Base-by-base conservation (phyloP, 108 stramenopile species). In the Asterionellopsis glacialis region DNA sequence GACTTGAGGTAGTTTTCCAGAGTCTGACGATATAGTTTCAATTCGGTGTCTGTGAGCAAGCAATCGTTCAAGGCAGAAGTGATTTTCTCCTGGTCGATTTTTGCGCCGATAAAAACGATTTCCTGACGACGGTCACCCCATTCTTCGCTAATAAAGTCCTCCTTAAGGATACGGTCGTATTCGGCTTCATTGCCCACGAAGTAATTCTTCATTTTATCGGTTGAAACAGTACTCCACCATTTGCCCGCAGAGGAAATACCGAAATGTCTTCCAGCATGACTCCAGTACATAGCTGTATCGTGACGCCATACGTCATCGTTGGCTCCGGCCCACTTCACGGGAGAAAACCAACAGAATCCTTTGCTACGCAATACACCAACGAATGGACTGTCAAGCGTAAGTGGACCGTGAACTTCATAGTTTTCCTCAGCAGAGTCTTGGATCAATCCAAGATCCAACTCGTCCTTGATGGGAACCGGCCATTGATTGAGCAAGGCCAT, bases 261-360 rank as follows among this genome's bases (percentile, higher is more conserved):
- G 70, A 97, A 94, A 45, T 90, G 88, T 41, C 83, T 88, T 23
- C 98, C 98, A 23, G 97, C 94, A 58, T 96, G 95, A 53, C 75
- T 79, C 94, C 94, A 96, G 67, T 89, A 98, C 90, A 96, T 92
- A 50, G 95, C 96, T 24, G 96, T 94, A 43, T 95, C 87, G 63
- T 97, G 94, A 25, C 91, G 73, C 82, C 85, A 92, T 24, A 61
- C 79, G 77, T 95, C 94, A 22, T 72, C 75, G 19, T 60, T 57
- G 1, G 68, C 44, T 16, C 79, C 79, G 40, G 53, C 65, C 94
- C 94, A 95, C 24, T 74, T 64, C 7, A 64, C 79, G 15, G 93
- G 93, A 23, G 94, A 93, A 73, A 97, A 83, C 98, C 98, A 98
- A 59, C 94, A 83, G 65, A 98, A 98, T 9, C 98, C 98, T 71